Evolutionary conservation across 129 eudicot species (phyloP), one percentile per base, ranked within the genome.

Genomic region (Heracleum sosnowskyi): DNA sequence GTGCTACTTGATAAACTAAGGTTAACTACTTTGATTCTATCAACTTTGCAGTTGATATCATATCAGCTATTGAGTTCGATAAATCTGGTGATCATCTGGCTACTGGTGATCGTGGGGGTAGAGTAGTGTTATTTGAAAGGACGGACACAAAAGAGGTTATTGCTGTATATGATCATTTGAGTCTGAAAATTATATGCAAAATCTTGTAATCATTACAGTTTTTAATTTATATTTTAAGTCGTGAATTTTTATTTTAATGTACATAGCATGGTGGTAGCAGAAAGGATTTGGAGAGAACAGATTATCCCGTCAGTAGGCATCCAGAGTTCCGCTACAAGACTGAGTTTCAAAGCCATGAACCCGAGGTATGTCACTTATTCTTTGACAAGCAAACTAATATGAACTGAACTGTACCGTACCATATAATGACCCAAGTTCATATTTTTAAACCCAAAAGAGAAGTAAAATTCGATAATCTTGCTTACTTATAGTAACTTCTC

Each of bases 71-170:
- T 26, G 99, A 92, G 92, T 96, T 96, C 83, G 99, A 96, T 86
- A 96, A 86, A 89, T 84, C 91, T 80, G 99, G 99, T 74, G 97
- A 96, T 85, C 99, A 96, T 85, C 97, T 96, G 81, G 99, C 97
- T 75, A 96, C 99, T 62, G 99, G 99, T 87, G 99, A 96, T 41
- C 97, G 97, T 73, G 99, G 99, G 79, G 99, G 99, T 77, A 87
- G 99, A 76, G 99, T 96, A 71, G 99, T 96, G 42, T 89, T 96
- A 84, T 96, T 96, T 79, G 99, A 96, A 84, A 96, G 99, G 82
- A 87, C 97, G 10, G 99, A 96, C 83, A 81, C 86, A 62, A 96
- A 90, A 78, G 97, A 92, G 92, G 99, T 96, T 68, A 79, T 90
- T 69, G 37, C 8, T 77, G 60, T 16, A 44, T 68, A 22, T 70